Evolutionary conservation across 768 basidiomycete species (phyloP).

Genomic region (Lentinula guzmanii): DNA sequence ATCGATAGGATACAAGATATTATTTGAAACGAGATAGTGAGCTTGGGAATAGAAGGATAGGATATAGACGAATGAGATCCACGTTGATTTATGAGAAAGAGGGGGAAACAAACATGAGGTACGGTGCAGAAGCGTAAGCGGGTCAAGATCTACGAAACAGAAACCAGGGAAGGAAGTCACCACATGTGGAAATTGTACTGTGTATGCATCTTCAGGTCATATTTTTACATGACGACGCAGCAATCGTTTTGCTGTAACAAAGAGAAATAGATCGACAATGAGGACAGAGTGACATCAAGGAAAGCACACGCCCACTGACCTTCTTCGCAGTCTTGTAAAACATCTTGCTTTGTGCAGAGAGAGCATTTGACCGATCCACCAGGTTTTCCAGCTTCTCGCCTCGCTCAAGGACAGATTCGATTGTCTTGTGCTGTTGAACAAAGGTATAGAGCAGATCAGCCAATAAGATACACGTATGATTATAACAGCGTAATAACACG

Average conservation of each 20-base stretch:
- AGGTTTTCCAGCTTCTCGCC: constrained; percentile 96
- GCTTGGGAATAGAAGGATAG: too few relatives aligned
- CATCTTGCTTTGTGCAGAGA: constrained; percentile 92
- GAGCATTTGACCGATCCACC: constrained; percentile 86
- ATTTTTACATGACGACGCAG: constrained; percentile 74
- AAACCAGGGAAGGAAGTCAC: not conserved
- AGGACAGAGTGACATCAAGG: not conserved
- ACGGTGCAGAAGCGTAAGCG: too few relatives aligned
- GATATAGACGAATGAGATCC: too few relatives aligned
- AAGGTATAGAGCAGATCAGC: not conserved
- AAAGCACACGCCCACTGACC: constrained; percentile 66
- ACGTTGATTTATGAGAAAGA: not conserved
- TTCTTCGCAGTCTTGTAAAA: constrained; percentile 99
- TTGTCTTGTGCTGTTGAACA: constrained; percentile 88
- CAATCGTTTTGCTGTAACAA: constrained; percentile 84
- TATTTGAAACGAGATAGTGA: not conserved
- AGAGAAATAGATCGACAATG: constrained; percentile 10
- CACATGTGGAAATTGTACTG: not conserved
- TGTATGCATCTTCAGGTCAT: not conserved
- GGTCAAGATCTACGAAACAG: too few relatives aligned
- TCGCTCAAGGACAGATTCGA: constrained; percentile 92
- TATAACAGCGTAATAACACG: not conserved
- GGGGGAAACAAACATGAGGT: too few relatives aligned
- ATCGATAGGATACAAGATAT: not conserved
- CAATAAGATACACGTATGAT: not conserved